Evolutionary conservation across 1,284 basidiomycete genomes (phyloP).

Genomic region (Irpex sp.): DNA sequence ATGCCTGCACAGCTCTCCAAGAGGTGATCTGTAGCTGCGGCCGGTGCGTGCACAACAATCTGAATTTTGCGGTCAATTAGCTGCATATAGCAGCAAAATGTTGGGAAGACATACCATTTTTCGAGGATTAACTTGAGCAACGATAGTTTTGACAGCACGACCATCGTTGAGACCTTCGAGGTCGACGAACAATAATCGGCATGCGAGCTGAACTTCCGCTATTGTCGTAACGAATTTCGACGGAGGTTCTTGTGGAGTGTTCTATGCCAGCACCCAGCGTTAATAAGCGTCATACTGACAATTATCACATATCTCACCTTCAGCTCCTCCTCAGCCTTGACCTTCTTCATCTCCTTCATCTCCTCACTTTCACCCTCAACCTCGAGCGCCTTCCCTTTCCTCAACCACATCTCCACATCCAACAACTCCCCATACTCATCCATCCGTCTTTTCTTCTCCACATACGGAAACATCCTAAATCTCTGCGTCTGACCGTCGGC

Average conservation of each 20-base stretch:
- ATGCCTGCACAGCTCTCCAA: slow-evolving; percentile 80
- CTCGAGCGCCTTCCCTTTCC: slow-evolving; percentile 85
- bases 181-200: slow-evolving; percentile 88
- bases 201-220: slow-evolving; percentile 76
- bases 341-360: slow-evolving; percentile 68
- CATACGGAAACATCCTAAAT: slow-evolving; percentile 96
- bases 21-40: slow-evolving; percentile 65
- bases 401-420: slow-evolving; percentile 91
- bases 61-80: slow-evolving; percentile 29
- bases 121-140: slow-evolving; percentile 94
- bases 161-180: slow-evolving; percentile 97
- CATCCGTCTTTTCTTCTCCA: slow-evolving; percentile 88
- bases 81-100: neutral
- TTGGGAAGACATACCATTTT: slow-evolving; percentile 67
- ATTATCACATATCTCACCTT: slow-evolving; percentile 45
- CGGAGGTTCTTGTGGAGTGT: slow-evolving; percentile 77
- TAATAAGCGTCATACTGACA: neutral
- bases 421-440: slow-evolving; percentile 96
- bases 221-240: slow-evolving; percentile 86
- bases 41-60: slow-evolving; percentile 85
- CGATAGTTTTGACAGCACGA: slow-evolving; percentile 93
- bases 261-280: slow-evolving; percentile 36
- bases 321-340: slow-evolving; percentile 76
- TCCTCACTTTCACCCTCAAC: slow-evolving; percentile 85
- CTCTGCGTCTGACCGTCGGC: slow-evolving; percentile 67